Evolutionary conservation across 1,139 yeast species (phyloP).

Genomic region (Taphrina flavorubra): DNA sequence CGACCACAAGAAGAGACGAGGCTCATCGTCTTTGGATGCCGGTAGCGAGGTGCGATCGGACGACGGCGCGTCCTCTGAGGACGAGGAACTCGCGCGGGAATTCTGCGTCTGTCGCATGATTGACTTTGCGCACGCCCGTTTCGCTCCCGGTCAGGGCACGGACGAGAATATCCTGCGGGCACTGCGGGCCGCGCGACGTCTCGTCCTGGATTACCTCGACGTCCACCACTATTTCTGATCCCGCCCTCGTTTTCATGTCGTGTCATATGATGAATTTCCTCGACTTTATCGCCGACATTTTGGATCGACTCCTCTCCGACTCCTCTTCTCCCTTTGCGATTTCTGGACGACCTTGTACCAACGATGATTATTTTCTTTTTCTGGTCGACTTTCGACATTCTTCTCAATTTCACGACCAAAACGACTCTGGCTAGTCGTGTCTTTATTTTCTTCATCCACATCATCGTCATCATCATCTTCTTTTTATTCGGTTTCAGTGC

Average conservation of each 20-base stretch:
- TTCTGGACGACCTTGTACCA: too few relatives aligned
- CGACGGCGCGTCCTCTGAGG: conserved; percentile 24
- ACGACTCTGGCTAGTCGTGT: conserved; percentile 2
- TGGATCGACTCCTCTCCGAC: too few relatives aligned
- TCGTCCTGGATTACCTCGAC: conserved; percentile 16
- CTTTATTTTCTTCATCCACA: not conserved
- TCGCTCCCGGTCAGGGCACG: conserved; percentile 67
- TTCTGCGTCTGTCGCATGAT: conserved; percentile 56
- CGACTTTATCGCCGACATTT: too few relatives aligned
- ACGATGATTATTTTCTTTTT: too few relatives aligned
- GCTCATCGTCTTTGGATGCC: not conserved
- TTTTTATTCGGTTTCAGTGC: too few relatives aligned
- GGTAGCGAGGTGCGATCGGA: not conserved
- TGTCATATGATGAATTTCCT: too few relatives aligned
- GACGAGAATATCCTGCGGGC: conserved; percentile 76
- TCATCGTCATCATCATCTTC: not conserved
- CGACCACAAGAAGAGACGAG: too few relatives aligned
- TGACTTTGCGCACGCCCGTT: conserved; percentile 87
- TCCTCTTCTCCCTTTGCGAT: too few relatives aligned
- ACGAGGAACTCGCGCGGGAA: conserved; percentile 30
- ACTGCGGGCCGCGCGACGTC: conserved; percentile 28
- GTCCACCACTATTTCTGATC: too few relatives aligned
- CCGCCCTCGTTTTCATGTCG: too few relatives aligned
- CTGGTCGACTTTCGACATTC: not conserved
- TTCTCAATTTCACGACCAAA: not conserved